Evolutionary conservation across 2,329 filamentous ascomycete genomes (phyloP).

Genomic region (Monosporascus sp.): DNA sequence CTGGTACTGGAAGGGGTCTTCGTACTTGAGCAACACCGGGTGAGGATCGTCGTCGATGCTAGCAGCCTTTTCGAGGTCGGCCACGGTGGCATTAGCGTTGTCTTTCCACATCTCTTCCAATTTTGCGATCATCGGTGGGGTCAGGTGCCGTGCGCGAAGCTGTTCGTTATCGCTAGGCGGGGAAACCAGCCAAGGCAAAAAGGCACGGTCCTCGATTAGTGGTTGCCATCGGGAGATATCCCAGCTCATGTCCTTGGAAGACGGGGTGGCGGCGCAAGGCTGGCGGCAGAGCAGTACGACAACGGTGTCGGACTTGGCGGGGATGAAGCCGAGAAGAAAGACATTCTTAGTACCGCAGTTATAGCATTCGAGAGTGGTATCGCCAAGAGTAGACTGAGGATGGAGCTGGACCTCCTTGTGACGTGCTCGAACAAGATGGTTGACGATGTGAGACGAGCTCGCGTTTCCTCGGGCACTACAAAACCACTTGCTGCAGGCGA

Average conservation of each 20-base stretch:
- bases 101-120: constrained; percentile 99
- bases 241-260: constrained; percentile 99
- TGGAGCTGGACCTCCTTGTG: constrained; percentile 99
- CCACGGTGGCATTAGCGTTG: constrained; percentile 79
- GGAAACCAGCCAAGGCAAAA: constrained; percentile 87
- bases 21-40: constrained; percentile 87
- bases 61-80: constrained; percentile 84
- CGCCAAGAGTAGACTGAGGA: constrained; percentile 84
- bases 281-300: constrained; percentile 95
- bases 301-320: constrained; percentile 96
- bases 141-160: constrained; percentile 87
- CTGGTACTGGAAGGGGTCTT: constrained; percentile 97
- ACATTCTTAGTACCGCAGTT: constrained; percentile 99
- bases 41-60: constrained; percentile 93
- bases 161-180: constrained; percentile 91
- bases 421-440: constrained; percentile 91
- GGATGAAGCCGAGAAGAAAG: constrained; percentile 95
- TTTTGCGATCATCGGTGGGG: constrained; percentile 91
- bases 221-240: constrained; percentile 97
- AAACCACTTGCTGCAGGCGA: constrained; percentile 97
- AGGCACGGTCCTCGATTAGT: constrained; percentile 92
- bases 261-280: constrained; percentile 89
- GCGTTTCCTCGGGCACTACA: constrained; percentile 96
- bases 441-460: constrained; percentile 95
- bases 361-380: constrained; percentile 97